phyloP scores from a whole-genome alignment of 2,329 filamentous ascomycete species.

The Cladosporium sp. region DNA sequence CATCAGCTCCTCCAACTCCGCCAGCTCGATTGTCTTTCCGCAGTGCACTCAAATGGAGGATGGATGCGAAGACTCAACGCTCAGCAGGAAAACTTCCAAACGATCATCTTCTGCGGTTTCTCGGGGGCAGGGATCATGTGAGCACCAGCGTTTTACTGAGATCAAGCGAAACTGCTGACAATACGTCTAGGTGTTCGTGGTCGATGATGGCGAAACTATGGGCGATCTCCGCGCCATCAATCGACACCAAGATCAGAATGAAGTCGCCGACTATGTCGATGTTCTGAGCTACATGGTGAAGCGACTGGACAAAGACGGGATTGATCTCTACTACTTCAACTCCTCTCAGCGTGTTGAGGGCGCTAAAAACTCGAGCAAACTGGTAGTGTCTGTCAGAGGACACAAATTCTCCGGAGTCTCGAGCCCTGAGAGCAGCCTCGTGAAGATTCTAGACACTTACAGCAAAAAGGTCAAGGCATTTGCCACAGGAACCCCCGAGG shows the following conservation, averaged over 20 bases:
- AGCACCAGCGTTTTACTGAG: too few species aligned
- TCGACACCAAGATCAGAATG: background rate
- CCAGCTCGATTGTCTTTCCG: too few species aligned
- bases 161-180: too few species aligned
- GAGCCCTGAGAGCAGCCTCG: background rate
- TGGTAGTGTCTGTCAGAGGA: background rate
- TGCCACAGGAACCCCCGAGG: too few species aligned
- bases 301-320: constrained; percentile 10
- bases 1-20: too few species aligned
- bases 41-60: too few species aligned
- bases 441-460: too few species aligned
- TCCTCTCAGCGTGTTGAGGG: background rate
- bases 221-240: constrained; percentile 7
- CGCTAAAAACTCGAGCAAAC: too few species aligned
- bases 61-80: too few species aligned
- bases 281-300: constrained; percentile 18
- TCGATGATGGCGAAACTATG: constrained; percentile 22
- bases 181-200: constrained; percentile 24
- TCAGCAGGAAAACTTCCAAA: too few species aligned
- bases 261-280: constrained; percentile 11
- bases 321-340: constrained; percentile 20
- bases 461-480: too few species aligned
- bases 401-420: background rate
- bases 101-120: too few species aligned
- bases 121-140: constrained; percentile 23